Evolutionary conservation across 2,329 filamentous ascomycete genomes (phyloP).

Genomic region (Fusarium sp.): DNA sequence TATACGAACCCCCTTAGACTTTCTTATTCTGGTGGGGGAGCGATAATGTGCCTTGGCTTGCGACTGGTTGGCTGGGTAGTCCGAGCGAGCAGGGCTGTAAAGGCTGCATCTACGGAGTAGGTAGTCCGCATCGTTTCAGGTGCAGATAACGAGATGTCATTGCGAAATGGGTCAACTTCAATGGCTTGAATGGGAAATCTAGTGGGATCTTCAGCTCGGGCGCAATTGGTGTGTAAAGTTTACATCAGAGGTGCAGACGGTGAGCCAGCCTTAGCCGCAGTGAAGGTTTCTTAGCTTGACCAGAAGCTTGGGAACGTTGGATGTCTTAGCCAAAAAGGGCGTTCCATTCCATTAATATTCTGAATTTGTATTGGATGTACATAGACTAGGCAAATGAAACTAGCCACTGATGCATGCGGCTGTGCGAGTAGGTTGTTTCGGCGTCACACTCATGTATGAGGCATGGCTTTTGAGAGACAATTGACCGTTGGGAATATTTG

Average conservation of each 20-base stretch:
- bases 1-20: not conserved
- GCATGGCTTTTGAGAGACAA: too few relatives aligned
- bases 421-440: not conserved
- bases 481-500: too few relatives aligned
- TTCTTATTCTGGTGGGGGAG: not conserved
- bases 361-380: not conserved
- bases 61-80: not conserved
- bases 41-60: not conserved
- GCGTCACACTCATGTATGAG: not conserved
- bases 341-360: not conserved
- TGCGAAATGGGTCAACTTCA: not conserved
- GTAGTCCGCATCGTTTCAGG: not conserved
- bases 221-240: not conserved
- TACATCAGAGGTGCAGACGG: not conserved
- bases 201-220: not conserved
- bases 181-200: not conserved
- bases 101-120: not conserved
- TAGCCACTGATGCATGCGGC: not conserved
- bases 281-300: not conserved
- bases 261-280: not conserved
- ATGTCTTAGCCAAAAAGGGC: not conserved
- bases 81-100: not conserved
- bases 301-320: not conserved
- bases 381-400: not conserved
- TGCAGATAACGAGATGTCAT: not conserved